These are phyloP conservation scores for Westerdykella ornata DNA, from an alignment of 2,329 filamentous ascomycete species.

Conservation along the genomic window DNA sequence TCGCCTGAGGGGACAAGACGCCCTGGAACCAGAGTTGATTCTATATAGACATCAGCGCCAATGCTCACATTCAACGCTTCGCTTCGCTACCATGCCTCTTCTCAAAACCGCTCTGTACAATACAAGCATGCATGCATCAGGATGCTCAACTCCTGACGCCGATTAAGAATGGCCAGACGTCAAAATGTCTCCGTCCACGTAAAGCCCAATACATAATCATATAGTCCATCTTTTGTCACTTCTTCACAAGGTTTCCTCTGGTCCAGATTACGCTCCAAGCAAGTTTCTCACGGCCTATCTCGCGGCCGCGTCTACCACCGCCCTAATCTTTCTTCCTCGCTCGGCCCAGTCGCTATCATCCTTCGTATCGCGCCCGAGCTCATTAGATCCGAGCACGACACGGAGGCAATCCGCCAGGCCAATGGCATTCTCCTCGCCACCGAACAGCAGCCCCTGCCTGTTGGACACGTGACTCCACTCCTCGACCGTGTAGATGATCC, in stretches of 20 bases:
- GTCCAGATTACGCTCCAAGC: too few relatives aligned
- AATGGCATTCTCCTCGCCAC: conserved; percentile 52
- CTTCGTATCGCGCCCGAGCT: conserved; percentile 34
- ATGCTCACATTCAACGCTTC: too few relatives aligned
- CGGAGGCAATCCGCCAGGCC: conserved; percentile 34
- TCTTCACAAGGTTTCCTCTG: conserved; percentile 3
- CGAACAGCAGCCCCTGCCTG: conserved; percentile 51
- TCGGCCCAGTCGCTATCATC: conserved; percentile 30
- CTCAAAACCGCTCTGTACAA: too few relatives aligned
- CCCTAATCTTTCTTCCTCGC: conserved; percentile 21
- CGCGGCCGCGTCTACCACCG: conserved; percentile 25
- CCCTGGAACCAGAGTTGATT: too few relatives aligned
- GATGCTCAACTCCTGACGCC: too few relatives aligned
- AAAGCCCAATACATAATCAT: too few relatives aligned
- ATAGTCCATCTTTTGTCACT: background rate
- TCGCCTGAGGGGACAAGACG: too few relatives aligned
- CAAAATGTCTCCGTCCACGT: too few relatives aligned
- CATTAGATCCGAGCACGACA: conserved; percentile 41
- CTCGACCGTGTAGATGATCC: conserved; percentile 56
- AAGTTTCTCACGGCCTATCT: conserved; percentile 9
- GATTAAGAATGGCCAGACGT: too few relatives aligned
- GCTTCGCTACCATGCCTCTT: too few relatives aligned
- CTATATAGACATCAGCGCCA: too few relatives aligned
- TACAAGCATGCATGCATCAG: too few relatives aligned
- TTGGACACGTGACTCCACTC: conserved; percentile 56